A percentile compares a stretch with the other conserved stretches of the same genome.
Conservation (phyloP, 352 stramenopile species). For the Pythium aphanidermatum region DNA sequence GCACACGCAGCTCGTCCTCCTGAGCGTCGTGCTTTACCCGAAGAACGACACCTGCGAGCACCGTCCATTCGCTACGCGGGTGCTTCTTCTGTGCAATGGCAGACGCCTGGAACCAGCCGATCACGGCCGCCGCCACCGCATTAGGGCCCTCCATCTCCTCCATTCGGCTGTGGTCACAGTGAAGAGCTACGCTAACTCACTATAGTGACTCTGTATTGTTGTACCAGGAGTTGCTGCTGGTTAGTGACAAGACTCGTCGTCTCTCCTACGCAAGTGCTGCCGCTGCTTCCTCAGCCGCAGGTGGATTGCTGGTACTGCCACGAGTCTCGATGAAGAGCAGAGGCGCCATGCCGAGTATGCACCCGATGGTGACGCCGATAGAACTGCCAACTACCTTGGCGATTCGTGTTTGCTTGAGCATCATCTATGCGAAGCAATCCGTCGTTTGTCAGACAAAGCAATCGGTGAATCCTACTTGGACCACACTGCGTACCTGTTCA, state of each 20-base stretch:
- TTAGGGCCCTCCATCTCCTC: conserved; percentile 13
- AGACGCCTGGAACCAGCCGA: conserved; percentile 55
- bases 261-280: conserved; percentile 2
- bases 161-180: not conserved
- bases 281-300: not conserved
- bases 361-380: conserved; percentile 70
- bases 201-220: conserved; percentile 22
- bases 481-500: conserved; percentile 47
- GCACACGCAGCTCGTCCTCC: conserved; percentile 29
- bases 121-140: conserved; percentile 23
- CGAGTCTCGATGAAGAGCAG: conserved; percentile 75
- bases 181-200: not conserved
- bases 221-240: not conserved
- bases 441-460: not conserved
- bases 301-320: too few relatives aligned
- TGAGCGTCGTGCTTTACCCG: conserved; percentile 1
- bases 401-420: conserved; percentile 55
- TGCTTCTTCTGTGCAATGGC: conserved; percentile 57
- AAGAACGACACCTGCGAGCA: conserved; percentile 54
- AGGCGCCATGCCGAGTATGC: conserved; percentile 67
- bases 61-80: conserved; percentile 44
- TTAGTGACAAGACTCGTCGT: too few relatives aligned
- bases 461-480: too few relatives aligned
- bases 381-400: conserved; percentile 61
- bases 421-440: conserved; percentile 27